A percentile compares a stretch with the other conserved stretches of the same genome.
These are phyloP conservation scores for Tulasnella sp. DNA, from an alignment of 768 basidiomycete genomes.

Conservation along the genomic window DNA sequence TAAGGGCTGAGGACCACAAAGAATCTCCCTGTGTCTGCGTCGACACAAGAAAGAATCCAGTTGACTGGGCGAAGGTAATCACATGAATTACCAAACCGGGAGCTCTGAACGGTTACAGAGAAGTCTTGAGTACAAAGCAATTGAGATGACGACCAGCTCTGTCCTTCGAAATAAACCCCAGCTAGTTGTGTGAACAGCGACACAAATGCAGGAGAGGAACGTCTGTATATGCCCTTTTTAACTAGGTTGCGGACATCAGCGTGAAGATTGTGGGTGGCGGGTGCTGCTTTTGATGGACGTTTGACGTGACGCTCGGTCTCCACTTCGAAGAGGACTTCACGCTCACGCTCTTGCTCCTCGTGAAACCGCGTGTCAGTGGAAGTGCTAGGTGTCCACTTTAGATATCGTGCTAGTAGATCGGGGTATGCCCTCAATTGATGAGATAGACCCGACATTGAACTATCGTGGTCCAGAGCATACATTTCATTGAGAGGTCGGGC, in stretches of 20 bases:
- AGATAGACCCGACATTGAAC: too few species aligned
- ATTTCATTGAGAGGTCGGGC: slow-evolving; percentile 29
- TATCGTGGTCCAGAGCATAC: slow-evolving; percentile 19
- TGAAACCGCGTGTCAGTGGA: slow-evolving; percentile 18
- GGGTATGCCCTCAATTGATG: not conserved
- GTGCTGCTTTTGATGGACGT: slow-evolving; percentile 25
- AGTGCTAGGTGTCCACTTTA: slow-evolving; percentile 24
- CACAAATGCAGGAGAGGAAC: not conserved
- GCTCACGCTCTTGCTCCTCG: slow-evolving; percentile 40
- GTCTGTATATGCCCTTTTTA: slow-evolving; percentile 22
- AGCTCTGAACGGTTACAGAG: not conserved
- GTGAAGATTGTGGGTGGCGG: slow-evolving; percentile 25
- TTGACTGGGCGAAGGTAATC: slow-evolving; percentile 8
- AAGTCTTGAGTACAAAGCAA: not conserved
- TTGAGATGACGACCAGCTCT: not conserved
- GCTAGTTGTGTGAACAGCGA: slow-evolving; percentile 19
- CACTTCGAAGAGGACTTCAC: slow-evolving; percentile 34
- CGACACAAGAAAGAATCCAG: not conserved
- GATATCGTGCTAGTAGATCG: slow-evolving; percentile 23
- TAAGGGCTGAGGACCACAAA: slow-evolving; percentile 5
- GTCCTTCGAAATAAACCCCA: not conserved
- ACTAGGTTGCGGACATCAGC: slow-evolving; percentile 24
- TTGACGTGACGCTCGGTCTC: slow-evolving; percentile 32
- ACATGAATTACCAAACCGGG: not conserved
- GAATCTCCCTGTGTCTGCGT: not conserved